Percentiles rank a stretch among this genome's conserved stretches.
These are phyloP conservation scores for Gnetum montanum DNA, from an alignment of 75 land plant species.

Conservation along the genomic window DNA sequence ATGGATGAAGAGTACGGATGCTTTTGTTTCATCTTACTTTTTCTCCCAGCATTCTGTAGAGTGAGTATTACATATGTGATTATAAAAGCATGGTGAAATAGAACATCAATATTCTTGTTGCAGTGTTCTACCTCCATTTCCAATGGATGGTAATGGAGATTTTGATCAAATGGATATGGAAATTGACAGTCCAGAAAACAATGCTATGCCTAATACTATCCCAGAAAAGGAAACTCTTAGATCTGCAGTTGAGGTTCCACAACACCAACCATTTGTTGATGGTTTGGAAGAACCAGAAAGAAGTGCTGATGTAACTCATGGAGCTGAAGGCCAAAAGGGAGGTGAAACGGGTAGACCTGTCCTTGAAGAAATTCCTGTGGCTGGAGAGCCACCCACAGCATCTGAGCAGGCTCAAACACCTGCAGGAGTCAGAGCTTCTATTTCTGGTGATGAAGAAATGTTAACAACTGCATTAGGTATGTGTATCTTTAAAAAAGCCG, in stretches of 20 bases:
- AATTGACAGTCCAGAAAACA: slow-evolving; percentile 5
- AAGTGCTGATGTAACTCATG: slow-evolving; percentile 1
- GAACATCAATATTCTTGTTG: slow-evolving; percentile 3
- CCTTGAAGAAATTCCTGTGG: slow-evolving; percentile 11
- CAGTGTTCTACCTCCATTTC: slow-evolving; percentile 33
- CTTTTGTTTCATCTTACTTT: not conserved
- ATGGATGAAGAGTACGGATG: slow-evolving; percentile 31
- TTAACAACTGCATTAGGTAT: slow-evolving; percentile 4
- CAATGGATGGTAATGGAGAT: slow-evolving; percentile 25
- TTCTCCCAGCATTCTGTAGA: no score
- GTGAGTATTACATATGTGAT: not conserved
- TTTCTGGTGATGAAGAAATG: slow-evolving; percentile 2
- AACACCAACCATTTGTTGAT: not conserved
- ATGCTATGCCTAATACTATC: slow-evolving; percentile 1
- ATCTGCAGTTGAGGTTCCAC: slow-evolving; percentile 6
- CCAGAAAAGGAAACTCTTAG: slow-evolving; percentile 4
- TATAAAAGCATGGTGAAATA: not conserved
- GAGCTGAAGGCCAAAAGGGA: not conserved
- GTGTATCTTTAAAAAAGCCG: not conserved
- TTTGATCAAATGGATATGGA: slow-evolving; percentile 14
- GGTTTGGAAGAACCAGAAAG: slow-evolving; percentile 7
- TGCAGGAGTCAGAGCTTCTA: not conserved
- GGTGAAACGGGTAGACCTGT: not conserved
- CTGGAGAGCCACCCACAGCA: not conserved
- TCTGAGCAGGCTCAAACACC: slow-evolving; percentile 5